These are phyloP conservation scores for Clonostachys rosea DNA, from an alignment of 2,329 filamentous ascomycete genomes.

Conservation along the genomic window DNA sequence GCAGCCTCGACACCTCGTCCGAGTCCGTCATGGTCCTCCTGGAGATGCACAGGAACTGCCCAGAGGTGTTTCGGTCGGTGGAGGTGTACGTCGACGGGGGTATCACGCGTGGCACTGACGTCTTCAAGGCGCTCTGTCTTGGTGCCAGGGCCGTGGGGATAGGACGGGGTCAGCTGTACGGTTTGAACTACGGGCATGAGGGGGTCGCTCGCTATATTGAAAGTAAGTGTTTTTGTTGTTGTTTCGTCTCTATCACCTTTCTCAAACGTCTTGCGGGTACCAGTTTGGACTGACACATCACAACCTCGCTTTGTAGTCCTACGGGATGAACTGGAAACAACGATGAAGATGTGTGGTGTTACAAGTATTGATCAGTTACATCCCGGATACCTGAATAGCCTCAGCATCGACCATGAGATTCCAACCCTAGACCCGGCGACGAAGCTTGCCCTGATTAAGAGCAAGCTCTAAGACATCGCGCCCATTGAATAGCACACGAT, in stretches of 20 bases:
- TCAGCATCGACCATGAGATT: slow-evolving; percentile 40
- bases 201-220: slow-evolving; percentile 48
- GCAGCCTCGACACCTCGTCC: slow-evolving; percentile 37
- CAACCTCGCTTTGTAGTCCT: slow-evolving; percentile 15
- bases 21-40: slow-evolving; percentile 30
- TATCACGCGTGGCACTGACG: slow-evolving; percentile 58
- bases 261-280: background rate
- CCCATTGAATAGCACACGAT: no score
- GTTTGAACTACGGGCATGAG: slow-evolving; percentile 56
- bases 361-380: slow-evolving; percentile 56
- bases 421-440: slow-evolving; percentile 12
- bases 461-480: no score
- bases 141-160: slow-evolving; percentile 61
- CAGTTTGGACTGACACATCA: background rate
- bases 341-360: slow-evolving; percentile 62
- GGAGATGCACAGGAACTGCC: slow-evolving; percentile 58
- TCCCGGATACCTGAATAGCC: slow-evolving; percentile 55
- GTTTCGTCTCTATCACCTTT: background rate
- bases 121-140: slow-evolving; percentile 62
- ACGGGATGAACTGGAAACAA: slow-evolving; percentile 58
- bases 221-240: slow-evolving; percentile 30
- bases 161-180: slow-evolving; percentile 56
- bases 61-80: slow-evolving; percentile 53
- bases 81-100: slow-evolving; percentile 64
- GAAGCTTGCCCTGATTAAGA: no score